Evolutionary conservation across 331 rosid genomes (phyloP), one percentile per base, ranked within the genome.

Genomic region (Erythrophleum ivorense): DNA sequence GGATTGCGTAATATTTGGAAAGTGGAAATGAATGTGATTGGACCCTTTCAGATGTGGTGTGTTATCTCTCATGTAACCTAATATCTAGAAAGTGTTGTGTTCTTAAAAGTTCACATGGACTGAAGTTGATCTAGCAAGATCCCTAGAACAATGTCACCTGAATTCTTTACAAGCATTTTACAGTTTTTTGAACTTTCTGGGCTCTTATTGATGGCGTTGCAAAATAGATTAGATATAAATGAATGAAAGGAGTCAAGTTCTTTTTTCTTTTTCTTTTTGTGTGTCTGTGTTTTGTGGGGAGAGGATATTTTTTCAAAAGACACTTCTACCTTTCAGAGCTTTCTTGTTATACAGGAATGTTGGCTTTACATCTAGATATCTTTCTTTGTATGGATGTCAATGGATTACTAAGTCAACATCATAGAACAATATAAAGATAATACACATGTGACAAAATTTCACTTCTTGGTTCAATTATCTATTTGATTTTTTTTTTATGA

Each of bases 401-500:
- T 40, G 31, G 48, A 18, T 62, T 67, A 29, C 67, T 50, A 31
- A 60, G 62, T 78, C 45, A 58, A 54, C 36, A 41, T 73, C 79
- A 45, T 18, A 40, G 69, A 12, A 72, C 31, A 69, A 18, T 79
- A 54, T 52, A 40, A 68, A 49, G 41, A 33, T 29, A 78, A 66
- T 57, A 45, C 52, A 24, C 11, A 36, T 10, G 53, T 19, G 40
- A 24, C 46, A 3, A 73, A 81, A 59, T n/a, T 29, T 12, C 66
- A 9, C 71, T 63, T 6, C 38, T 80, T 45, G 21, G n/a, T 70
- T 84, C 75, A 80, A 55, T 71, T 8, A 13, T 82, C 58, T 75
- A 66, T 50, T 33, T 52, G n/a, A 80, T 73, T 12, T 73, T 40
- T n/a, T n/a, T 41, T 77, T 57, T 13, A 33, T 69, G 78, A 76